Evolutionary conservation across 129 eudicot species (phyloP), one percentile per base, ranked within the genome.

Genomic region (Pulicaria dysenterica): DNA sequence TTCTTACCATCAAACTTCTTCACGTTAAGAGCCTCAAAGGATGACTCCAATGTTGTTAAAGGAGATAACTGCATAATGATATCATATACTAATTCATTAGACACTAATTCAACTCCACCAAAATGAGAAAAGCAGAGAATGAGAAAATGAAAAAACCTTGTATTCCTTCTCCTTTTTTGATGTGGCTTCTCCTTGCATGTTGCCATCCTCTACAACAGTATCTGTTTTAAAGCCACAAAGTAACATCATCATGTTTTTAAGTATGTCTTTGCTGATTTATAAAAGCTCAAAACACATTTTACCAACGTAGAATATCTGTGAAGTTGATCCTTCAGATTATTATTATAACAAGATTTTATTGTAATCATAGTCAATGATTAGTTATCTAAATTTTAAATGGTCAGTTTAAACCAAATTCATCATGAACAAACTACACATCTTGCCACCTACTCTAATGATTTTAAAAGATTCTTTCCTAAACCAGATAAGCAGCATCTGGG

Each of bases 1-100:
- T 53, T 8, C 60, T 37, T 77, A 94, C 98, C 96, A 78, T 94
- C 98, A 70, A 84, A 87, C 50, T 88, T 94, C 91, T 88, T 94
- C 63, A 90, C 86, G 76, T 85, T 85, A 70, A 88, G 81, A 37
- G 86, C 77, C 57, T 88, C 95, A 69, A 83, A 88, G 49, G 95
- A 88, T 58, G 90, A 73, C 69, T 88, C 95, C 83, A 88, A 61
- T 58, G 95, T 85, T 36, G 90, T 67, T 60, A 81, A 75, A 19
- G 95, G 95, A 80, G 90, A 85, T 66, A 83, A 36, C 90, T 85
- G 83, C 81, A 85, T 42, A 37, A 16, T 14, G 68, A 64, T 46
- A 38, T 42, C 2, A 61, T 7, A 16, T 7, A 3, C 13, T 46
- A 34, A 45, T 24, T 31, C 36, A 69, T 14, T 13, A 24, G 31